Percentiles rank a stretch among this genome's conserved stretches.
Evolutionary conservation across 2,329 filamentous ascomycete genomes (phyloP).

Genomic region (Tolypocladium guangdongense): DNA sequence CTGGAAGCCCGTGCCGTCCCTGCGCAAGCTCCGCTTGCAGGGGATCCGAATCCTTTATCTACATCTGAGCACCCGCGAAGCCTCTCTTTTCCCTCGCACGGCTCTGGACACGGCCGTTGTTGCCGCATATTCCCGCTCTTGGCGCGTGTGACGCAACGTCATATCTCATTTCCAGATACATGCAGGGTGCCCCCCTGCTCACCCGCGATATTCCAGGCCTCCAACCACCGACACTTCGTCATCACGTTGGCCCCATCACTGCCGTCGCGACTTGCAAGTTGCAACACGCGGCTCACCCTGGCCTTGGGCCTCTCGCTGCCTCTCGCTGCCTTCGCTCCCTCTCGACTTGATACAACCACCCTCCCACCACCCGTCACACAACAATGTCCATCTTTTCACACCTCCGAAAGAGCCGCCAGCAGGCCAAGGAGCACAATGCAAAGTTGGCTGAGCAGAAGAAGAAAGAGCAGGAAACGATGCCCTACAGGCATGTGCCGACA

Average conservation of each 20-base stretch:
- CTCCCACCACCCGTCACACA: background rate
- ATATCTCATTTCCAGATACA: background rate
- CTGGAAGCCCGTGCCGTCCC: background rate
- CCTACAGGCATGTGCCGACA: slow-evolving; percentile 50
- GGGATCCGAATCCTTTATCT: background rate
- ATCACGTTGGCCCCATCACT: background rate
- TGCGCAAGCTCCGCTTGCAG: slow-evolving; percentile 1
- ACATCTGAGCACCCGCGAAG: background rate
- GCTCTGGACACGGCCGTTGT: background rate
- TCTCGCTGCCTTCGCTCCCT: background rate
- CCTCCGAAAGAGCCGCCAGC: slow-evolving; percentile 40
- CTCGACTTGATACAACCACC: background rate
- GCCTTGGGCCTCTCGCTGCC: background rate
- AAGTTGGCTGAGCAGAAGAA: slow-evolving; percentile 37
- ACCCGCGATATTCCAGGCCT: background rate
- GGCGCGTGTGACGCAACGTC: background rate
- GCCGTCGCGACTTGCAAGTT: background rate
- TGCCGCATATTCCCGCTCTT: background rate
- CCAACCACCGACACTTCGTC: background rate
- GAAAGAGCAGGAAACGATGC: slow-evolving; percentile 22
- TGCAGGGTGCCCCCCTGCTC: background rate
- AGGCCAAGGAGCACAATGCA: slow-evolving; percentile 42
- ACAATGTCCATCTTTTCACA: slow-evolving; percentile 47
- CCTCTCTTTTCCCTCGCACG: background rate
- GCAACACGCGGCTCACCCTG: background rate